phyloP scores from a whole-genome alignment of 2,329 filamentous ascomycete genomes.

The Alternaria incomplexa region DNA sequence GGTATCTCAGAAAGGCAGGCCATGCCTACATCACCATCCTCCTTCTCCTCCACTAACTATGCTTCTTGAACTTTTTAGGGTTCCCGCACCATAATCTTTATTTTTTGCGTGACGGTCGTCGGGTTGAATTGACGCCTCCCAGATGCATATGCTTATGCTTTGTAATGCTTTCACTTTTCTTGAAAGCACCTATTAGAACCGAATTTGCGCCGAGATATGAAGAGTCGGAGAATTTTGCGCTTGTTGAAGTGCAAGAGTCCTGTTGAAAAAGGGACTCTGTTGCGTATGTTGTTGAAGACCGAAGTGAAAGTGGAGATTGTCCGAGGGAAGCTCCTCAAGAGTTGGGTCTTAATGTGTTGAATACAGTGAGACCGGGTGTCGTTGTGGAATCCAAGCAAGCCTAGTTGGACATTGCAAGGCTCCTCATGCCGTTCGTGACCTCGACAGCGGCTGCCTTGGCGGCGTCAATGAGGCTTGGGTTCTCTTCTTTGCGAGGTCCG shows the following conservation, averaged over 20 bases:
- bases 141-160: conserved; percentile 28
- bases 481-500: conserved; percentile 18
- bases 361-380: conserved; percentile 33
- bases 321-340: conserved; percentile 12
- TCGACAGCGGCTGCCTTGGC: conserved; percentile 38
- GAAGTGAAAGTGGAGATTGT: neutral
- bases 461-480: conserved; percentile 28
- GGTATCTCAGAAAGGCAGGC: conserved; percentile 32
- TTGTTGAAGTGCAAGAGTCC: conserved; percentile 30
- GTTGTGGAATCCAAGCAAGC: neutral
- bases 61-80: conserved; percentile 8
- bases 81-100: conserved; percentile 1
- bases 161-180: neutral
- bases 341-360: conserved; percentile 42
- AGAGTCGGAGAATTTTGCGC: conserved; percentile 6
- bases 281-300: conserved; percentile 11
- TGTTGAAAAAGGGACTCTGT: conserved; percentile 26
- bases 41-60: neutral
- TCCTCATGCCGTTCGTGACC: conserved; percentile 39
- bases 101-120: conserved; percentile 42
- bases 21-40: neutral
- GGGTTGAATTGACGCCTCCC: conserved; percentile 50
- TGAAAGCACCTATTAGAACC: no score
- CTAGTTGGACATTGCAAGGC: conserved; percentile 36
- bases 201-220: neutral